Percentiles rank a stretch among this genome's conserved stretches.
These are phyloP conservation scores for Leishmania major DNA, from an alignment of 208 protist genomes.

Conservation along the genomic window DNA sequence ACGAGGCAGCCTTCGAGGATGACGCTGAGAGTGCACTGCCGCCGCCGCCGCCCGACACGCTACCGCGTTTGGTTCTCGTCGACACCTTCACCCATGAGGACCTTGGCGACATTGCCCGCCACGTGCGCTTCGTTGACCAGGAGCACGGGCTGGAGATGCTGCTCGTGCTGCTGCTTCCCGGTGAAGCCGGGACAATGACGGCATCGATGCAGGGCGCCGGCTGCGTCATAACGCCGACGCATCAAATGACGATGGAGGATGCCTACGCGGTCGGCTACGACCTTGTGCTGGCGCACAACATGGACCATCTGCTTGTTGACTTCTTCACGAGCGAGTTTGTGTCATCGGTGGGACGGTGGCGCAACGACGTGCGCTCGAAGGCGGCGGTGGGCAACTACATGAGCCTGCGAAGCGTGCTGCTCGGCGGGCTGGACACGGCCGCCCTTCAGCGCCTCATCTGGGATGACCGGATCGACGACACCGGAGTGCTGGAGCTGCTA, in stretches of 20 bases:
- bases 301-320: constrained; percentile 81
- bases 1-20: background rate
- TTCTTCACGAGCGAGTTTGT: constrained; percentile 76
- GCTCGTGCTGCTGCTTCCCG: constrained; percentile 66
- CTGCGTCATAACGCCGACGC: constrained; percentile 49
- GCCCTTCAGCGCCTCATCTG: constrained; percentile 52
- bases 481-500: constrained; percentile 48
- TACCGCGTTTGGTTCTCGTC: constrained; percentile 74
- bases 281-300: constrained; percentile 71
- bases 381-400: constrained; percentile 80
- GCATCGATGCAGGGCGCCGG: constrained; percentile 52
- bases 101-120: constrained; percentile 66
- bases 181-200: constrained; percentile 7
- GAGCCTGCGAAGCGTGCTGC: constrained; percentile 64
- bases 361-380: constrained; percentile 74
- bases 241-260: constrained; percentile 47
- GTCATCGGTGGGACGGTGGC: constrained; percentile 73
- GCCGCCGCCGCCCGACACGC: constrained; percentile 39
- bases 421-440: constrained; percentile 48
- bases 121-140: constrained; percentile 69
- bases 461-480: constrained; percentile 52
- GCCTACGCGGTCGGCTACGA: constrained; percentile 83
- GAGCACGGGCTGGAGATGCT: constrained; percentile 69
- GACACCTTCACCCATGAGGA: constrained; percentile 86
- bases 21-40: constrained; percentile 23